These are phyloP conservation scores for Pezicula rhizophila DNA, from an alignment of 2,329 filamentous ascomycete species.

Conservation along the genomic window DNA sequence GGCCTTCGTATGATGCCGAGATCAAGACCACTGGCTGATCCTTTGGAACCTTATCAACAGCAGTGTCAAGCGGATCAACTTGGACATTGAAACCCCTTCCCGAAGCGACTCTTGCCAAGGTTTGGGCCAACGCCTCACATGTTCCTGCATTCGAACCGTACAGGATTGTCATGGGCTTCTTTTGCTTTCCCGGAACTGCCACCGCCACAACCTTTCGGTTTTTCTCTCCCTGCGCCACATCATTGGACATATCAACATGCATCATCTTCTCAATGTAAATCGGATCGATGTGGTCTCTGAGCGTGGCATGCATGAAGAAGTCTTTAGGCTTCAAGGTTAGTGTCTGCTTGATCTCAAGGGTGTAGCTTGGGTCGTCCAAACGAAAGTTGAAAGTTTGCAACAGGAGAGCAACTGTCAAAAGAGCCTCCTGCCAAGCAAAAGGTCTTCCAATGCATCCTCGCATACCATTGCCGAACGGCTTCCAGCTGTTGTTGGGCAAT, in stretches of 20 bases:
- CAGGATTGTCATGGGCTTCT: slow-evolving; percentile 46
- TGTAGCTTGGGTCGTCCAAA: slow-evolving; percentile 53
- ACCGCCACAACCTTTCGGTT: background rate
- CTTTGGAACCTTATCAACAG: slow-evolving; percentile 51
- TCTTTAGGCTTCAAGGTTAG: slow-evolving; percentile 58
- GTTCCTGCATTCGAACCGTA: slow-evolving; percentile 73
- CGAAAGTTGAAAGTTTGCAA: slow-evolving; percentile 67
- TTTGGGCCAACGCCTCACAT: slow-evolving; percentile 62
- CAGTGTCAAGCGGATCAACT: slow-evolving; percentile 53
- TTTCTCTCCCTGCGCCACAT: slow-evolving; percentile 23
- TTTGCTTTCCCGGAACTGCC: slow-evolving; percentile 4
- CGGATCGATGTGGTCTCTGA: slow-evolving; percentile 42
- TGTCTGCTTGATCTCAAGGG: slow-evolving; percentile 46
- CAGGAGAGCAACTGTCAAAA: slow-evolving; percentile 55
- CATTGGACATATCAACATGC: slow-evolving; percentile 4
- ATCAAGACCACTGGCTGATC: slow-evolving; percentile 59
- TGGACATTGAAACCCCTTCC: slow-evolving; percentile 52
- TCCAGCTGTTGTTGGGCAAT: slow-evolving; percentile 58
- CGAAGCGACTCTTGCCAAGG: slow-evolving; percentile 51
- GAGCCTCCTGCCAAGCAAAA: slow-evolving; percentile 69
- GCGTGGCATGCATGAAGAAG: slow-evolving; percentile 53
- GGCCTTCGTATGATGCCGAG: slow-evolving; percentile 66
- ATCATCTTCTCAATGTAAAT: slow-evolving; percentile 33
- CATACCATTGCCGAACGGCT: slow-evolving; percentile 68
- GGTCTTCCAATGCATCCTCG: slow-evolving; percentile 66